Base-by-base conservation (phyloP, 371 early-diverging fungal species). In the Mucor mucedo region DNA sequence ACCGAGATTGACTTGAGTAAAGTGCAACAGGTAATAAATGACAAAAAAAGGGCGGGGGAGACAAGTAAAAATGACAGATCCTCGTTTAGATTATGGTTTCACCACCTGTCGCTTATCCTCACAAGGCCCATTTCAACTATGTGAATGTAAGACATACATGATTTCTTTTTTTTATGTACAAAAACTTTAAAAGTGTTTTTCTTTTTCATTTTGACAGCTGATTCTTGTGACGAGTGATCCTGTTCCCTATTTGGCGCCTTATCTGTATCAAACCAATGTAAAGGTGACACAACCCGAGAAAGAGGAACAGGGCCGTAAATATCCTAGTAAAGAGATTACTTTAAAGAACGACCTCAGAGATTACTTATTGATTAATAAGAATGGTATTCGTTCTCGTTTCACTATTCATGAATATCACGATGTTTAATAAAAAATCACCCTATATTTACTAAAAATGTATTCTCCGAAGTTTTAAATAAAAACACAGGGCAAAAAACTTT, bases 321-420 rank as follows among this genome's bases (percentile, higher is more conserved):
- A 75, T 55, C 82, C 83, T 2, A 81, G 84, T 71, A 79, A 80
- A 65, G 66, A 76, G 53, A 76, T 87, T 40, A 49, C 50, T 6
- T 54, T 80, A 41, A 86, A 86, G 56, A 89, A 87, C 56, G 86
- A 86, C 63, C 70, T 89, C n/a, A 79, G 72, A 32, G 87, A 89
- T 30, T 89, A 84, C 69, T 65, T 89, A 9, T 71, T 89, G 39
- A 82, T 89, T 54, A 89, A 89, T 69, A 69, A 83, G 49, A 75
- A 77, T n/a, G 86, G 87, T 16, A 57, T 72, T 58, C 81, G 89
- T 39, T 79, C 82, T 14, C 73, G 87, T 52, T 80, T 84, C 41
- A 77, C 80, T 9, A 83, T 86, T 32, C 80, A 84, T 45, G 86
- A 86, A 58, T 88, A 79, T 64, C 86, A 86, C 64, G 75, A 76